phyloP scores from a whole-genome alignment of 78 protist species.

The Neovahlkampfia damariscottae region DNA sequence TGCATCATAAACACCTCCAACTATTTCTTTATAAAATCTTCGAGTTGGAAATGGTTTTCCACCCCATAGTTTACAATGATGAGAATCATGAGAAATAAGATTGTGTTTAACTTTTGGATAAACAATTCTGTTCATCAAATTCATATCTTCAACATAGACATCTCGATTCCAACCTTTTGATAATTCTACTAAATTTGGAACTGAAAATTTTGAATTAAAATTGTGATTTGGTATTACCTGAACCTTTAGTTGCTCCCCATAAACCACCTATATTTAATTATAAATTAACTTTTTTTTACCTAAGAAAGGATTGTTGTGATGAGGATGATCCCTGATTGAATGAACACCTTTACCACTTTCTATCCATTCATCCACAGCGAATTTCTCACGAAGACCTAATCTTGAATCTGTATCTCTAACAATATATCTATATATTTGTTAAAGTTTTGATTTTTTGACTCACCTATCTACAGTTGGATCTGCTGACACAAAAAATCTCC shows the following conservation, averaged over 20 bases:
- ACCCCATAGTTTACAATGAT: background rate
- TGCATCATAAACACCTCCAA: background rate
- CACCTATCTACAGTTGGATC: constrained; percentile 7
- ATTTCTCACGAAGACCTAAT: background rate
- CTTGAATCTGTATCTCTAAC: constrained; percentile 19
- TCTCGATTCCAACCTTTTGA: background rate
- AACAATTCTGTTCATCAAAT: background rate
- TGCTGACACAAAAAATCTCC: constrained; percentile 19
- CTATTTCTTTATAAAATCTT: background rate
- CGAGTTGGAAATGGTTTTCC: background rate
- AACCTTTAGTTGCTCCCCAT: constrained; percentile 11
- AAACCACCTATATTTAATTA: constrained; percentile 15
- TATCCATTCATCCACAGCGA: constrained; percentile 13
- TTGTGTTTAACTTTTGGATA: background rate
- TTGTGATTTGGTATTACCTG: no score
- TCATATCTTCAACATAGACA: constrained; percentile 12
- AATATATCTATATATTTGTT: no score
- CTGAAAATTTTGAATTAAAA: no score
- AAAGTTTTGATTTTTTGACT: no score
- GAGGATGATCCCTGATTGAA: constrained; percentile 17
- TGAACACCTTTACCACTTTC: background rate
- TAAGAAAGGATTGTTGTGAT: no score
- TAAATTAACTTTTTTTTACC: no score
- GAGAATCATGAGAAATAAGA: constrained; percentile 9
- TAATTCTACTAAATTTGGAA: background rate